Evolutionary conservation across 345 rosid species (phyloP), one percentile per base, ranked within the genome.

Genomic region (Aquilaria malaccensis): DNA sequence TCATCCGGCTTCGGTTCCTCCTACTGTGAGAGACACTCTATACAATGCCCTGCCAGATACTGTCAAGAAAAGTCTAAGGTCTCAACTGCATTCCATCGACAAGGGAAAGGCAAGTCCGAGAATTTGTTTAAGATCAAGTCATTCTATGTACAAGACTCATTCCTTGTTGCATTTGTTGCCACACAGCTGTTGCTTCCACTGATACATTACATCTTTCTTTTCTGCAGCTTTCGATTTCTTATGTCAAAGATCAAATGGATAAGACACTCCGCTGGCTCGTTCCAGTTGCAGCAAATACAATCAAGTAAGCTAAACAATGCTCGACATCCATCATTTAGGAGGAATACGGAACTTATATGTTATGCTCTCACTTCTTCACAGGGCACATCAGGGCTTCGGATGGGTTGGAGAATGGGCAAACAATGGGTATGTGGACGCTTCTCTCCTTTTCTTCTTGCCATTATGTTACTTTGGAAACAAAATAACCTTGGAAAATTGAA

Each of bases 331-430:
- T 22, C 22, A 22, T 22, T 22, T 22, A 22, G 22, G 22, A 22
- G 37, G 11, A 32, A 45, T 54, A 31, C 33, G 48, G 11, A 56
- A 48, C 46, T 15, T 4, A 65, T 54, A 37, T 46, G 9, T 47
- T 56, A 7, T 47, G 10, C 41, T 10, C 33, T 55, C 61, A 49
- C 29, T 57, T 3, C 59, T 43, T 30, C 48, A 32, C 54, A 94
- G 99, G 71, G 88, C 91, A 15, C 93, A 86, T 76, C 96, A 90
- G 73, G 92, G 96, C 69, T 81, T 79, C 14, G 83, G 80, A 60
- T 79, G 81, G 97, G 93, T 94, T 22, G 99, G 99, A 67, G 99
- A 94, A 66, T 94, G 99, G 99, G 99, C 95, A 61, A 94, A 76
- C 64, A 75, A 80, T 30, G 92, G 95, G 97, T 94, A 32, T 81